Conservation (phyloP, 768 basidiomycete genomes). For the Podaxis mareebaensis region DNA sequence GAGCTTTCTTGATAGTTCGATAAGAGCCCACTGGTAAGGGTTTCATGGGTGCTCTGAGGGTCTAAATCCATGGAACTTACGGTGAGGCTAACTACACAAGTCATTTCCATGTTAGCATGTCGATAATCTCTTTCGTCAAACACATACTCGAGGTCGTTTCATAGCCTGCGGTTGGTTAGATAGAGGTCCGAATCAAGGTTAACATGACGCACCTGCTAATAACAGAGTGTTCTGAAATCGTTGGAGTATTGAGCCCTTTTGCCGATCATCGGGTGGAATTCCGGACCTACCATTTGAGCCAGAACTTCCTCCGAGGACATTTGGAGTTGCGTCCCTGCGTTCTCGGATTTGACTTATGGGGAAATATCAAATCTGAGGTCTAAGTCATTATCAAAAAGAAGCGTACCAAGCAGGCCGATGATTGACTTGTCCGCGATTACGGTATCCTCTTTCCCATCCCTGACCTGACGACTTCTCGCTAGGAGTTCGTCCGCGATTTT, state of each 20-base stretch:
- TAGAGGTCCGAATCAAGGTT: not conserved
- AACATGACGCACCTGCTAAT: conserved; percentile 33
- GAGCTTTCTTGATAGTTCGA: conserved; percentile 49
- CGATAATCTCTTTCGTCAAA: not conserved
- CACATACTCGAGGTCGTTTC: conserved; percentile 52
- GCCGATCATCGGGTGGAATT: conserved; percentile 17
- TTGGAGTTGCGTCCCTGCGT: conserved; percentile 26
- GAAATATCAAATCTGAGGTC: not conserved
- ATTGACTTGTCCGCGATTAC: conserved; percentile 37
- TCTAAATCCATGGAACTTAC: conserved; percentile 20
- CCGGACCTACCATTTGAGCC: conserved; percentile 30
- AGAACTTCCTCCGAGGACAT: conserved; percentile 40
- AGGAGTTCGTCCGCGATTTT: conserved; percentile 41
- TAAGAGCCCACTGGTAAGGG: conserved; percentile 50
- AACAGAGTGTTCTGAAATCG: conserved; percentile 34
- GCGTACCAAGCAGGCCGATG: conserved; percentile 36
- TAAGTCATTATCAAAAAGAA: not conserved
- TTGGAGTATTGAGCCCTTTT: not conserved
- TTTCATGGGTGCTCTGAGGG: not conserved
- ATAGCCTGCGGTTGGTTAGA: conserved; percentile 38
- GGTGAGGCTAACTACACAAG: conserved; percentile 35
- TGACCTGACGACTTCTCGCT: conserved; percentile 34
- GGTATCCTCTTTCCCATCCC: conserved; percentile 25
- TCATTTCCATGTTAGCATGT: not conserved
- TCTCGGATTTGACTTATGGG: conserved; percentile 36